These are phyloP conservation scores for Microbotryomycetes sp. DNA, from an alignment of 1,284 basidiomycete genomes.

Conservation along the genomic window DNA sequence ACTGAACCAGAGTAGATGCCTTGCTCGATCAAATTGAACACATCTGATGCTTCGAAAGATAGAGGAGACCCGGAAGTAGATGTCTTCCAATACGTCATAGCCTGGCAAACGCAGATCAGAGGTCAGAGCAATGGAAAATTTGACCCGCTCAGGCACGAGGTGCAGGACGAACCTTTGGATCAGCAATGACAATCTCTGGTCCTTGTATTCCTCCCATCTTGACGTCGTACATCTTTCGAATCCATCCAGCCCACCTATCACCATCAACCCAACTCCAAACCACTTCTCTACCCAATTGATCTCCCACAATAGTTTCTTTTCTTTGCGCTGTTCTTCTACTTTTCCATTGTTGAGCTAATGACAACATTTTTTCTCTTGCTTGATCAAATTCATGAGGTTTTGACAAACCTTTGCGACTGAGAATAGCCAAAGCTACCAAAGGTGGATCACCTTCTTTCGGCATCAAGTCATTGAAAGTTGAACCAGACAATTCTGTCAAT, in stretches of 20 bases:
- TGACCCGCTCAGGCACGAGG: too few species aligned
- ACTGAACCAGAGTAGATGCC: slow-evolving; percentile 54
- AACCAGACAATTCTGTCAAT: slow-evolving; percentile 60
- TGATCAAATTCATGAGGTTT: slow-evolving; percentile 40
- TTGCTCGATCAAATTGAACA: slow-evolving; percentile 66
- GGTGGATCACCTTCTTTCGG: slow-evolving; percentile 51
- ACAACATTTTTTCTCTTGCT: slow-evolving; percentile 48
- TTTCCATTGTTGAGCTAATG: slow-evolving; percentile 60
- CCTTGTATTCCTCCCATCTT: slow-evolving; percentile 46
- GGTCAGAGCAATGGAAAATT: too few species aligned
- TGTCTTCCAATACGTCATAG: slow-evolving; percentile 60
- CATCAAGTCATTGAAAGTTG: slow-evolving; percentile 74
- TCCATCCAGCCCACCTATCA: slow-evolving; percentile 70
- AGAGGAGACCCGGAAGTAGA: slow-evolving; percentile 54
- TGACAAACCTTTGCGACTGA: slow-evolving; percentile 38
- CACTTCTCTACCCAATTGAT: slow-evolving; percentile 51
- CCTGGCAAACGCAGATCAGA: slow-evolving; percentile 50
- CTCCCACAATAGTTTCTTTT: background rate
- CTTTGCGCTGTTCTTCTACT: slow-evolving; percentile 36
- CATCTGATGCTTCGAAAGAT: slow-evolving; percentile 51
- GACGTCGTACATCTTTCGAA: slow-evolving; percentile 79
- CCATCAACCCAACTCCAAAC: slow-evolving; percentile 81
- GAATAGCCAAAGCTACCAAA: slow-evolving; percentile 64
- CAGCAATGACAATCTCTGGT: slow-evolving; percentile 63
- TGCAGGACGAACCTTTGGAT: slow-evolving; percentile 60